phyloP scores from a whole-genome alignment of 108 stramenopile genomes.

The Stephanodiscus minutulus region DNA sequence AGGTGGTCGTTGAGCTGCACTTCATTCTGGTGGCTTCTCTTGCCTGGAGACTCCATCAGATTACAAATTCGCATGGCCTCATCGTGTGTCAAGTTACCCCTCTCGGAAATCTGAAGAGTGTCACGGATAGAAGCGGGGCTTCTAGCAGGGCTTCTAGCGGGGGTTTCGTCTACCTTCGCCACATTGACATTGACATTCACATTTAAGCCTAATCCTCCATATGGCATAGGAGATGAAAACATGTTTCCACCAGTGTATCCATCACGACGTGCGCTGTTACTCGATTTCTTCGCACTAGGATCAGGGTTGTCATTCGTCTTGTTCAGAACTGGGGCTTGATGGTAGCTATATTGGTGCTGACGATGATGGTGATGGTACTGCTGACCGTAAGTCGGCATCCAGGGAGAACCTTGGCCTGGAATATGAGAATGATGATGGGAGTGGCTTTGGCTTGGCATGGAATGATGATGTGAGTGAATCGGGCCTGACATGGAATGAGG shows the following conservation, averaged over 20 bases:
- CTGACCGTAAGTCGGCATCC: slow-evolving; percentile 6
- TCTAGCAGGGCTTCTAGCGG: neutral
- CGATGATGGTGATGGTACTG: slow-evolving; percentile 1
- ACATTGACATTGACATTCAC: neutral
- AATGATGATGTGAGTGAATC: neutral
- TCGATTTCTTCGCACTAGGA: neutral
- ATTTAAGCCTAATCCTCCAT: slow-evolving; percentile 5
- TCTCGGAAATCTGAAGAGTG: neutral
- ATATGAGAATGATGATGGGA: slow-evolving; percentile 3
- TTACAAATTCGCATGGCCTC: slow-evolving; percentile 20
- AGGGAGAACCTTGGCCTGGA: slow-evolving; percentile 1
- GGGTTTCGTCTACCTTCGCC: neutral
- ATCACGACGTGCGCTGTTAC: neutral
- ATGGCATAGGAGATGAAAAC: neutral
- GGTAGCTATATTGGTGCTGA: neutral
- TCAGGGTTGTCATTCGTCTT: neutral
- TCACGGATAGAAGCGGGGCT: neutral
- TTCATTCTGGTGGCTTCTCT: neutral
- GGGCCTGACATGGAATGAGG: slow-evolving; percentile 9
- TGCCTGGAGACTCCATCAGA: slow-evolving; percentile 19
- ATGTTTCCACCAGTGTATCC: neutral
- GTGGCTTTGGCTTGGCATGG: neutral
- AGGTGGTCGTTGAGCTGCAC: neutral
- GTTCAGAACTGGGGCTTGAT: slow-evolving; percentile 3
- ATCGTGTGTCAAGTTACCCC: slow-evolving; percentile 19